Base-by-base conservation (phyloP, 2,329 filamentous ascomycete species). In the Fonsecaea erecta region DNA sequence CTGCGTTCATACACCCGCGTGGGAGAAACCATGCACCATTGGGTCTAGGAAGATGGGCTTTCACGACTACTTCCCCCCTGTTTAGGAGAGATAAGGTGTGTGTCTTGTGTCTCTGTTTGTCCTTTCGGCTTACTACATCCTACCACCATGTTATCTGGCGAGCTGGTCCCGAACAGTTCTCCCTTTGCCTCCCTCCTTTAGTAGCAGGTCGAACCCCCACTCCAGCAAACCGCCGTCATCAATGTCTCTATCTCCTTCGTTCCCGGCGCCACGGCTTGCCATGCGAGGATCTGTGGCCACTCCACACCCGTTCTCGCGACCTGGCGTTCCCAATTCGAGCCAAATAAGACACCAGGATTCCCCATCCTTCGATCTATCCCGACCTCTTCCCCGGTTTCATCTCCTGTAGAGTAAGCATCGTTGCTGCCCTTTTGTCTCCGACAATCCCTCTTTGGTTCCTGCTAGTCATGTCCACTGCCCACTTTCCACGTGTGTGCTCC, bases 401-500 rank as follows among this genome's bases (percentile, higher is more conserved):
- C 32, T 53, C n/a, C 32, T 21, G 28, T 61, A 34, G 51, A 53
- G 48, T 32, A 30, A n/a, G 58, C 48, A 61, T 34, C 32, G 43
- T 32, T 30, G 34, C 48, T 60, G 11, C 52, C 52, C 28, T 24
- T 40, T 12, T 59, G 30, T 46, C 53, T 48, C 34, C 26, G n/a
- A 24, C 51, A n/a, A n/a, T 6, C 11, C 51, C 26, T 21, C 26
- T 28, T 21, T 16, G 58, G 32, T 40, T 54, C 11, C 30, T 32
- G 26, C 51, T 53, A 53, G 43, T 12, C 11, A 59, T 63, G 40
- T 26, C n/a, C 46, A 14, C 54, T 52, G 53, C 61, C 53, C 65
- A 57, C 57, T 62, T 59, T 59, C 65, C 62, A 62, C 46, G 61
- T 64, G 61, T 34, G 40, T 56, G 26, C 32, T 18, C 35, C 2